Evolutionary conservation across 208 protist species (phyloP).

Genomic region (Novymonas esmeraldas): DNA sequence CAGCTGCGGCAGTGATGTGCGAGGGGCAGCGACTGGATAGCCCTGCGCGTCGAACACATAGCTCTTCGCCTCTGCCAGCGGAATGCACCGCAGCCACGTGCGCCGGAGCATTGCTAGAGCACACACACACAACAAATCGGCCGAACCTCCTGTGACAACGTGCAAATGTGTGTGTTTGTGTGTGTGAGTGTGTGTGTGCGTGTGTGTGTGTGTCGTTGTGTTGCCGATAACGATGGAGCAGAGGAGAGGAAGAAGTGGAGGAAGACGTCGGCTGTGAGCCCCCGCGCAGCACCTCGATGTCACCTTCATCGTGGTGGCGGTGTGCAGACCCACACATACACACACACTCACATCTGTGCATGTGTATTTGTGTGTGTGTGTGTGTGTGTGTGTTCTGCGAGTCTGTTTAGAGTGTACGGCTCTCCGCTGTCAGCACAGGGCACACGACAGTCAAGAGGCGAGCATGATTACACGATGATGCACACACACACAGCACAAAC

Average conservation of each 20-base stretch:
- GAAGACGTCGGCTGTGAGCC: no score
- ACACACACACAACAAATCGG: no score
- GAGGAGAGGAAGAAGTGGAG: no score
- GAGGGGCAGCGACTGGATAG: not conserved
- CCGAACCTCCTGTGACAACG: no score
- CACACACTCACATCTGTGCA: no score
- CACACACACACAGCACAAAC: not conserved
- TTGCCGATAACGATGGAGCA: not conserved
- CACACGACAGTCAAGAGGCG: no score
- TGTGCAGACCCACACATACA: no score
- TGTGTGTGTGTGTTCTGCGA: no score
- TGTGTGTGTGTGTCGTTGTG: not conserved
- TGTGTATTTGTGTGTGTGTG: not conserved
- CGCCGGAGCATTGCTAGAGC: conserved; percentile 21
- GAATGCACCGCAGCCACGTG: conserved; percentile 23
- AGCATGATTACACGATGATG: not conserved
- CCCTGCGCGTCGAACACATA: conserved; percentile 43
- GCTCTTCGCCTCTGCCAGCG: conserved; percentile 42
- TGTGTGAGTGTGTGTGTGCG: not conserved
- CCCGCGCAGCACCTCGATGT: no score
- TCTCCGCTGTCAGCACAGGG: no score
- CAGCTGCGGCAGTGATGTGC: conserved; percentile 27
- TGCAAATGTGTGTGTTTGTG: not conserved
- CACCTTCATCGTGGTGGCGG: no score
- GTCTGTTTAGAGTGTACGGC: no score